Base-by-base conservation (phyloP, 2,329 filamentous ascomycete genomes). In the Monilinia fructigena region DNA sequence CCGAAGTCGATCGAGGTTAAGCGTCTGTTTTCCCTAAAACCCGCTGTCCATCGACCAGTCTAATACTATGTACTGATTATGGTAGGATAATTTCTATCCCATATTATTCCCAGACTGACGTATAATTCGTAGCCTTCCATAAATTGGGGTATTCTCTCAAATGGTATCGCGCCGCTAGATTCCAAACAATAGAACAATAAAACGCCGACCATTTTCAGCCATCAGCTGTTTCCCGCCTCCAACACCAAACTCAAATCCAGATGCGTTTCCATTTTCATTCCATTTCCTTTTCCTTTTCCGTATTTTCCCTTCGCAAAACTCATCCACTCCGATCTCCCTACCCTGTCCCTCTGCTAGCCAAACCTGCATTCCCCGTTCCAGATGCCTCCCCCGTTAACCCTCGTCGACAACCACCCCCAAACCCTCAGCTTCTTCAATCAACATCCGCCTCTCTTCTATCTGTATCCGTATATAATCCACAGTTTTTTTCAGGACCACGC, bases 401-500 rank as follows among this genome's bases (percentile, higher is more conserved):
- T 77, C 74, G 11, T 77, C 75, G 35, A 84, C 78, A 8, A 76
- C 76, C 1, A 82, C 82, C n/a, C 83, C 83, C 67, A 80, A 76
- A 65, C 75, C 79, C 69, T 85, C 82, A 63, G 86, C 80, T 71
- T 81, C 79, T 42, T 76, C 77, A 52, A 84, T 78, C 56, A 85
- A 74, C 60, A 78, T 77, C 58, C 80, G 77, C 55, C 83, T 78
- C 72, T 85, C 83, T 67, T 81, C 78, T 18, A 85, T 71, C 68
- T 84, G 78, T 67, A 79, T 73, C 20, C 80, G 79, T 70, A 85
- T 83, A 71, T 82, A 84, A 47, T 85, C 83, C 4, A 85, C 82
- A 1, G 83, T 77, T 74, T 85, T 85, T 67, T 83, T 82, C 56
- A 91, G 77, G 53, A 91, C 88, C 54, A 89, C 82, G 64, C 87